These are phyloP conservation scores for Fusarium sarcochroum DNA, from an alignment of 2,329 filamentous ascomycete genomes.

Conservation along the genomic window DNA sequence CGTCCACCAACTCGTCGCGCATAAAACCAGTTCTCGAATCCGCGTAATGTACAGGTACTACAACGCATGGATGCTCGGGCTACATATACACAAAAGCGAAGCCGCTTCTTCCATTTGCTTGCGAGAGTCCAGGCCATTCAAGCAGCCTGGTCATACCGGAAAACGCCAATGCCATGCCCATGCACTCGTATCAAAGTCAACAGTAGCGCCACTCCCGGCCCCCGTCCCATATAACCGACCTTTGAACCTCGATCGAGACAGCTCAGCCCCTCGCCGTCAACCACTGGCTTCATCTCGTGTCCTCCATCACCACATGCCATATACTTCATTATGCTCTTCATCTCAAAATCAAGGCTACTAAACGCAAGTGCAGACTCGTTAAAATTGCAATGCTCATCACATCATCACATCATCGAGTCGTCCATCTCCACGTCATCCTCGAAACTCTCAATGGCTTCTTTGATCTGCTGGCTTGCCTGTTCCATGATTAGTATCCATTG, in stretches of 20 bases:
- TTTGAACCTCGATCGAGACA: constrained; percentile 9
- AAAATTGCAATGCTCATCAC: constrained; percentile 48
- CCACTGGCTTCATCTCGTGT: not conserved
- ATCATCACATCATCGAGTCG: constrained; percentile 73
- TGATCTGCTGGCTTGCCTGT: constrained; percentile 92
- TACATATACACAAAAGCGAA: constrained; percentile 46
- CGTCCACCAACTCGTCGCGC: constrained; percentile 10
- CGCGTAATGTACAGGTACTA: constrained; percentile 46
- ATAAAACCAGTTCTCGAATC: constrained; percentile 14
- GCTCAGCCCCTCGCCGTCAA: not conserved
- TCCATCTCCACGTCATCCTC: constrained; percentile 83
- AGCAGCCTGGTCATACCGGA: constrained; percentile 41
- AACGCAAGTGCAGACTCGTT: constrained; percentile 44
- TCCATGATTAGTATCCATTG: constrained; percentile 14
- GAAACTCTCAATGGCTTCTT: constrained; percentile 94
- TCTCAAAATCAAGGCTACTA: constrained; percentile 37
- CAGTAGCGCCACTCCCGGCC: constrained; percentile 31
- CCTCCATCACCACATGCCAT: constrained; percentile 14
- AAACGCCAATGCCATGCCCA: constrained; percentile 57
- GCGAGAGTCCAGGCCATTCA: constrained; percentile 25
- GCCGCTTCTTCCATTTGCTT: constrained; percentile 38
- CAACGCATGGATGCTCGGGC: constrained; percentile 34
- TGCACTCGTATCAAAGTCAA: constrained; percentile 48
- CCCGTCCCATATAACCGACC: constrained; percentile 23
- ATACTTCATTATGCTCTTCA: constrained; percentile 36